These are phyloP conservation scores for Durotheca rogersii DNA, from an alignment of 495 filamentous ascomycete genomes.

Conservation along the genomic window DNA sequence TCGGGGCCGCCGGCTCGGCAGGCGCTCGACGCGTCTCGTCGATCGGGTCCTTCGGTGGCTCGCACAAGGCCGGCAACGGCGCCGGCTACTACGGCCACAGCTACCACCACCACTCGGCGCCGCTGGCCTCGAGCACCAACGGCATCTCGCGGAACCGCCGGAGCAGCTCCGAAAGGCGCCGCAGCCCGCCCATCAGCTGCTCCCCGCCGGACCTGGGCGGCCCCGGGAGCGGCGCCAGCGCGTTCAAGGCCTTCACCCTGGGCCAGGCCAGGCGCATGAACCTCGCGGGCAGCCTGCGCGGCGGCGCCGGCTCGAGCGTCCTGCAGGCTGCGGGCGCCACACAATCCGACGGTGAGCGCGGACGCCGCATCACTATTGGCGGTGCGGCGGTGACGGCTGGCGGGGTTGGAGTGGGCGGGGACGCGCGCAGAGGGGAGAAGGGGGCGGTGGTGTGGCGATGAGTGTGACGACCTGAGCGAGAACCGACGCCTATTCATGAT, in stretches of 20 bases:
- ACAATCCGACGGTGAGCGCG: constrained; percentile 6
- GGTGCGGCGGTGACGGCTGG: constrained; percentile 22
- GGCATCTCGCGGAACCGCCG: constrained; percentile 48
- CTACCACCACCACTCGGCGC: constrained; percentile 35
- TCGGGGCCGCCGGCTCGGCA: constrained; percentile 24
- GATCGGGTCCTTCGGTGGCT: constrained; percentile 17
- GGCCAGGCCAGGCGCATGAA: constrained; percentile 50
- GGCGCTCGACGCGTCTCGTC: constrained; percentile 42
- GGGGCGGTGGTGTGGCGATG: constrained; percentile 30
- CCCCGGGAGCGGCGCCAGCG: constrained; percentile 5
- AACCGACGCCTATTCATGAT: too few species aligned
- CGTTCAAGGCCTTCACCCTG: constrained; percentile 36
- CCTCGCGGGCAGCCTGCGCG: constrained; percentile 39
- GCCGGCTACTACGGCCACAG: constrained; percentile 26
- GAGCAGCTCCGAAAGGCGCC: constrained; percentile 41
- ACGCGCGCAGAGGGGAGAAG: constrained; percentile 18
- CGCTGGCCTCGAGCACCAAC: constrained; percentile 44
- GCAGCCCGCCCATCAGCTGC: constrained; percentile 48
- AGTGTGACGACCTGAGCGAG: constrained; percentile 9
- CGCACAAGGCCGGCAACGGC: not conserved
- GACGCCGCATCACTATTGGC: constrained; percentile 38
- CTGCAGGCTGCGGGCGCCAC: constrained; percentile 25
- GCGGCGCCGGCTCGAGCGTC: constrained; percentile 25
- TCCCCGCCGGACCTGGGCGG: constrained; percentile 44
- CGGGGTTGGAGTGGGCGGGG: not conserved